Evolutionary conservation across 75 land plant genomes (phyloP).

Genomic region (Gnetum montanum): DNA sequence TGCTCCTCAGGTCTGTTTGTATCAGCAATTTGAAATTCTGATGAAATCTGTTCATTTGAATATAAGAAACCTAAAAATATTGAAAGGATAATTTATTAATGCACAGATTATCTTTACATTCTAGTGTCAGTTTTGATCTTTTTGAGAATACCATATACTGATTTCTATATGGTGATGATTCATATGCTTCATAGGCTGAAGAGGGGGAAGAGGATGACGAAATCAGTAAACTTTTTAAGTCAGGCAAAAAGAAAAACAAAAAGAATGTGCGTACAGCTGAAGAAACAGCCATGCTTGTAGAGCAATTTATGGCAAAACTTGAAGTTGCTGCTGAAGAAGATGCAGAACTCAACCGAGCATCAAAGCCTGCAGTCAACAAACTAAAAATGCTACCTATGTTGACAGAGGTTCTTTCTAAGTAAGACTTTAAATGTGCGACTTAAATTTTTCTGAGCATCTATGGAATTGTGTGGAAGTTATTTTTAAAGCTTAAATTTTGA

Average conservation of each 20-base stretch:
- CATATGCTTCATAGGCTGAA: slow-evolving; percentile 48
- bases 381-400: slow-evolving; percentile 77
- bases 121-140: no score
- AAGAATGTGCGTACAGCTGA: slow-evolving; percentile 68
- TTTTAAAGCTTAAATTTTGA: slow-evolving; percentile 6
- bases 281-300: slow-evolving; percentile 80
- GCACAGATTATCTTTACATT: no score
- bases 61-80: no score
- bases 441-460: neutral
- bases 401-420: slow-evolving; percentile 83
- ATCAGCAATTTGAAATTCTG: no score
- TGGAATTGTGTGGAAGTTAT: neutral
- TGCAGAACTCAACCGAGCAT: slow-evolving; percentile 74
- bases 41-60: no score
- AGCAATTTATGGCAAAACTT: slow-evolving; percentile 84
- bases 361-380: slow-evolving; percentile 90
- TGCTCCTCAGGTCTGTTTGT: slow-evolving; percentile 70
- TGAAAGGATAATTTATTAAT: no score
- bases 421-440: slow-evolving; percentile 5
- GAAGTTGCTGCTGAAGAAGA: slow-evolving; percentile 95
- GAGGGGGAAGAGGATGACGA: slow-evolving; percentile 94
- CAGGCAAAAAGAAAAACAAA: slow-evolving; percentile 80
- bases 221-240: slow-evolving; percentile 51
- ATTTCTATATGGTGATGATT: no score
- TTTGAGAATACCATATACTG: no score